Evolutionary conservation across 139 green algal species (phyloP).

Genomic region (Parachlorella kessleri): DNA sequence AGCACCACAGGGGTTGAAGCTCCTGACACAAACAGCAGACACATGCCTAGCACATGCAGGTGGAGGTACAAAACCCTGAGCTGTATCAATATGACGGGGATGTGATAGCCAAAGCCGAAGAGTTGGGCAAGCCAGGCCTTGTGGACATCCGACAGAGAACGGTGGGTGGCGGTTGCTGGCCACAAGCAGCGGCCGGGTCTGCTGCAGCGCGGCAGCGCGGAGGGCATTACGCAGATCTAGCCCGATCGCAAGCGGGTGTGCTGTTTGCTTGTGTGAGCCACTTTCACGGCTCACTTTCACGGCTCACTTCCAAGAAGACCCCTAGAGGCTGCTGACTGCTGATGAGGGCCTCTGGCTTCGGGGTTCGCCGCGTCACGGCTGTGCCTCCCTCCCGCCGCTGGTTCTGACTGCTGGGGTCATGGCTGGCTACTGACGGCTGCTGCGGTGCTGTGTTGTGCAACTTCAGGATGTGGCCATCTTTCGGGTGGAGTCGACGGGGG

Average conservation of each 20-base stretch:
- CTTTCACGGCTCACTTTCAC: neutral
- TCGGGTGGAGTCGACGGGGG: conserved; percentile 86
- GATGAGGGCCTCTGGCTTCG: neutral
- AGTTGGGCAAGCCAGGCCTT: conserved; percentile 81
- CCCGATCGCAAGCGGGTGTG: no score
- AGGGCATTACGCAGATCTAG: neutral
- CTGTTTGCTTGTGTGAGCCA: neutral
- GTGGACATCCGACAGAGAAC: conserved; percentile 68
- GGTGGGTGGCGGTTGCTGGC: conserved; percentile 6
- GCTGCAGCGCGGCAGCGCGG: neutral
- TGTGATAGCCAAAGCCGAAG: conserved; percentile 76
- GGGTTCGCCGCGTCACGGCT: no score
- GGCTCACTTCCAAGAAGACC: neutral
- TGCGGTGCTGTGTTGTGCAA: neutral
- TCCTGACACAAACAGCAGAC: no score
- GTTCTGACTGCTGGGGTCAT: neutral
- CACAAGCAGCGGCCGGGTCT: neutral
- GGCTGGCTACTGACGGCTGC: neutral
- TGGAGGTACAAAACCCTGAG: conserved; percentile 70
- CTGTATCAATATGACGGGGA: conserved; percentile 89
- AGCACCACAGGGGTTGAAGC: no score
- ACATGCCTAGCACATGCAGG: no score
- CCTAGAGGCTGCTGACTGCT: neutral
- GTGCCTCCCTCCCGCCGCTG: no score
- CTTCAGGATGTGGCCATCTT: conserved; percentile 96